These are phyloP conservation scores for Salix caprea DNA, from an alignment of 345 rosid genomes.

Conservation along the genomic window DNA sequence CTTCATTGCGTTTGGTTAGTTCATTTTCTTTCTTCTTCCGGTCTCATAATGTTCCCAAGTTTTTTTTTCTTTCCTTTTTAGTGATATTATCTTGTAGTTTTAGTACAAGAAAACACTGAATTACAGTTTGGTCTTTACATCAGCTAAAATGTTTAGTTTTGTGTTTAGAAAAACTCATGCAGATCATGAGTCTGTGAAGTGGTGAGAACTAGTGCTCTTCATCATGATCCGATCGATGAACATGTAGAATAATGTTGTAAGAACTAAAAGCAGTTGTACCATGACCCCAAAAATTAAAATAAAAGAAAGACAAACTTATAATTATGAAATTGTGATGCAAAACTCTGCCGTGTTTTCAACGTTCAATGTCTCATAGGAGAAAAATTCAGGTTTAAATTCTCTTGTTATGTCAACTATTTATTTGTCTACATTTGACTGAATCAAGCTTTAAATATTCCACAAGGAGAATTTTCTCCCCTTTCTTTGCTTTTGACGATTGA, in stretches of 20 bases:
- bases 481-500: not conserved
- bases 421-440: not conserved
- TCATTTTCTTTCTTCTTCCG: not conserved
- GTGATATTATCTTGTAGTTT: too few species aligned
- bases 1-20: conserved; percentile 18
- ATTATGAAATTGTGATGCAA: not conserved
- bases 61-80: not conserved
- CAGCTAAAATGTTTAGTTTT: not conserved
- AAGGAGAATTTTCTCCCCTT: conserved; percentile 2
- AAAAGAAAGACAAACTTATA: not conserved
- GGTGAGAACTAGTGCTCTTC: too few species aligned
- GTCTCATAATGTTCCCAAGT: not conserved
- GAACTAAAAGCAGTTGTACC: not conserved
- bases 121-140: not conserved
- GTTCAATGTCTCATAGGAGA: not conserved
- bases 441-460: not conserved
- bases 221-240: not conserved
- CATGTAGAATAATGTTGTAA: not conserved
- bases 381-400: not conserved
- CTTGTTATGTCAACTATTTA: not conserved
- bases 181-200: not conserved
- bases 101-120: too few species aligned
- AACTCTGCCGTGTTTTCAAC: not conserved
- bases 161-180: not conserved
- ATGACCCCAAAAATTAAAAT: not conserved